Base-by-base conservation (phyloP, 345 rosid genomes). In the Ceriops decandra region DNA sequence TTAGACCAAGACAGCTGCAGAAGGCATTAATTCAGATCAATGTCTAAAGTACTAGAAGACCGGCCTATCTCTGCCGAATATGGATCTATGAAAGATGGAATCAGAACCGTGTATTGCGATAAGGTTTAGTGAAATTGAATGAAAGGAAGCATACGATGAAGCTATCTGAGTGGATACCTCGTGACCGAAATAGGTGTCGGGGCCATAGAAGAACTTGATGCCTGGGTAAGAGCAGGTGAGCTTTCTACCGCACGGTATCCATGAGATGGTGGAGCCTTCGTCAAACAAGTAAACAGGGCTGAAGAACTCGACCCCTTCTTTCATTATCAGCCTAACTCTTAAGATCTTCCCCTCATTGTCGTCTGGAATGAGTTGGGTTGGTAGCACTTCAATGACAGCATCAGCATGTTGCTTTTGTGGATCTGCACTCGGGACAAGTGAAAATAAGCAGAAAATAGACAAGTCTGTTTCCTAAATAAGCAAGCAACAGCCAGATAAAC, bases 211-310 rank as follows among this genome's bases (percentile, higher is more conserved):
- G 78, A 93, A 93, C 77, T 93, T 93, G 86, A 93, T 93, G 64
- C 98, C 98, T 9, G 98, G 98, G 85, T 93, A 93, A 28, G 95
- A 89, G 81, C 99, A 93, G n/a, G 95, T 88, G 62, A 93, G 99
- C 75, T 91, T 93, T 69, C 99, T 88, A 30, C 99, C 99, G 8
- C 99, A 95, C 1, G 99, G 99, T 9, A 95, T 90, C 99, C 97
- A 95, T 5, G 87, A 83, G 42, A 95, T 76, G 56, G 97, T 74
- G 31, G 97, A 95, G 52, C 99, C 99, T 82, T 95, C 99, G 63
- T 95, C 99, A 26, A 95, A 95, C 56, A 95, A 82, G 77, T 95
- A 91, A 54, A 95, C 96, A 0, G 99, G 97, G 75, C 78, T 95
- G 79, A 95, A 95, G 79, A 81, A 72, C 54, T 88, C 72, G 26